Evolutionary conservation across 2,329 filamentous ascomycete genomes (phyloP).

Genomic region (Corinectria fuckeliana): DNA sequence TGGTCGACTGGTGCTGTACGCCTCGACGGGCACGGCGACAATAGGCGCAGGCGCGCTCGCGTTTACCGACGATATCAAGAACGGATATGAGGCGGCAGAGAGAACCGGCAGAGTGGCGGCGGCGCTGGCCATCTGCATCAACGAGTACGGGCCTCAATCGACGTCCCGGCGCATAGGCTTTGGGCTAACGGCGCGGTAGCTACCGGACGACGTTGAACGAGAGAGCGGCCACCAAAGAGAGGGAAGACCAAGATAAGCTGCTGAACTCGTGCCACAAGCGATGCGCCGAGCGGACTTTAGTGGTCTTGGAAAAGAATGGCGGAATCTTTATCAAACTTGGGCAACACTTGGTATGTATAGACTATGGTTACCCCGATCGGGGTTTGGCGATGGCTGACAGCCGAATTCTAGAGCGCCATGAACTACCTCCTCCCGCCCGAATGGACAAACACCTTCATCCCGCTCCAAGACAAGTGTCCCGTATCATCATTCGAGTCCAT

Average conservation of each 20-base stretch:
- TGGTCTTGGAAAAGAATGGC: slow-evolving; percentile 91
- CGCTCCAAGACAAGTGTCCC: slow-evolving; percentile 93
- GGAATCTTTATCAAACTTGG: slow-evolving; percentile 99
- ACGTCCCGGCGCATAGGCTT: background rate
- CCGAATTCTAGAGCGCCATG: slow-evolving; percentile 75
- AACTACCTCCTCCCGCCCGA: slow-evolving; percentile 90
- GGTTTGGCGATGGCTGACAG: slow-evolving; percentile 33
- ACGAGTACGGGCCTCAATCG: slow-evolving; percentile 68
- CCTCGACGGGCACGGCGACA: slow-evolving; percentile 58
- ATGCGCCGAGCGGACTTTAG: slow-evolving; percentile 86
- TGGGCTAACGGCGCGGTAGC: slow-evolving; percentile 52
- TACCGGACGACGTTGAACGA: slow-evolving; percentile 85
- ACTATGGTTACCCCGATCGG: background rate
- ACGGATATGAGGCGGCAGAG: slow-evolving; percentile 76
- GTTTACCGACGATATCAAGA: slow-evolving; percentile 74
- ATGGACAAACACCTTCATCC: slow-evolving; percentile 96
- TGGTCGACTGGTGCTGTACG: slow-evolving; percentile 50
- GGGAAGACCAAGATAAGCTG: slow-evolving; percentile 68
- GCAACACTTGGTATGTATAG: slow-evolving; percentile 77
- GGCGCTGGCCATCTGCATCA: slow-evolving; percentile 81
- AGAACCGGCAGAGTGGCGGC: slow-evolving; percentile 79
- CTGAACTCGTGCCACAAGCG: slow-evolving; percentile 88
- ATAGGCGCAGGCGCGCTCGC: slow-evolving; percentile 56
- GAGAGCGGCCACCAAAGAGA: slow-evolving; percentile 66
- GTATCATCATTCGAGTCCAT: slow-evolving; percentile 90